Evolutionary conservation across 2,329 filamentous ascomycete species (phyloP), one percentile per base, ranked within the genome.

Genomic region (Fusarium secorum): DNA sequence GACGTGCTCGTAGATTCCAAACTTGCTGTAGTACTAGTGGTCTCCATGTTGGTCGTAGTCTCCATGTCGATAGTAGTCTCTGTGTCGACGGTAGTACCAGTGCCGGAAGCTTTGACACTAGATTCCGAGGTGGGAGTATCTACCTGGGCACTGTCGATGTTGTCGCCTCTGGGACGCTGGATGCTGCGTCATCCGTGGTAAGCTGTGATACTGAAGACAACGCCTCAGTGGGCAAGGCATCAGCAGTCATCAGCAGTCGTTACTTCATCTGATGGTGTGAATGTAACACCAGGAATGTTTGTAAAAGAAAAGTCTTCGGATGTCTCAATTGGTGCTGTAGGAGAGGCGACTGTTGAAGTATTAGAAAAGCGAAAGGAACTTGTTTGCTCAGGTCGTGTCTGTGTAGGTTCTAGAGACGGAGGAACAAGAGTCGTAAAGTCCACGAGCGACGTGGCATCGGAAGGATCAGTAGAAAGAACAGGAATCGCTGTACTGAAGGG

Each of bases 151-250:
- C 3, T 26, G 48, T 17, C 2, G 22, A 26, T 3, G 22, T 38
- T 36, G 14, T 15, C 7, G 0, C 18, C 13, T 7, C 22, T 3
- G 2, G 6, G 9, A 26, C 0, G 22, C 1, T n/a, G 18, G 32
- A 13, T n/a, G 18, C 0, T 38, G 32, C 6, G 10, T 14, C n/a
- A 10, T 49, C n/a, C 13, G 30, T 20, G 15, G 5, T 14, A 24
- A 2, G n/a, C 18, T 49, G 13, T 11, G 18, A 17, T 13, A 26
- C 17, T 0, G 22, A 13, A 26, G 22, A 26, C 1, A 4, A 1
- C 7, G 2, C 4, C 9, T 17, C 18, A 10, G 32, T 38, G 13
- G 48, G 32, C 5, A 52, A 11, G 1, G 1, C 5, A 9, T 26
- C 10, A 26, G 4, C 18, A n/a, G 32, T 52, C 5, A 9, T 26